phyloP scores from a whole-genome alignment of 306 rosid species.

The Sindora glabra region DNA sequence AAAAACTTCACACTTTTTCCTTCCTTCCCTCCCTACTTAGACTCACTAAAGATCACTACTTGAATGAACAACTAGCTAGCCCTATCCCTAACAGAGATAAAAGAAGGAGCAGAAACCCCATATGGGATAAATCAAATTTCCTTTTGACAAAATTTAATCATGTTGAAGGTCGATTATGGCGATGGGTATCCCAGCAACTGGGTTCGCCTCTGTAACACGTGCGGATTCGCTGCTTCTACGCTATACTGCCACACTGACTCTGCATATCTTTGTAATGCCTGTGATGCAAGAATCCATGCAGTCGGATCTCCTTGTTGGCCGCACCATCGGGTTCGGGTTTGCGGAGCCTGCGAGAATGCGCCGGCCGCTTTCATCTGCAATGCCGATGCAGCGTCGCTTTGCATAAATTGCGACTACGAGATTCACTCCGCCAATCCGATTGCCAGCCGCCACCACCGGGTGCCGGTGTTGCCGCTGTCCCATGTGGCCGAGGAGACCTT shows the following conservation, averaged over 20 bases:
- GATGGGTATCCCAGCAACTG: not conserved
- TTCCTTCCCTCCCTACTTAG: not conserved
- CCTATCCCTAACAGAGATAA: not conserved
- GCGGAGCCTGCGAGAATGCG: not conserved
- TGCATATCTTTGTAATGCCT: not conserved
- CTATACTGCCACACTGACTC: conserved; percentile 14
- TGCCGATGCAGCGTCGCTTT: conserved; percentile 15
- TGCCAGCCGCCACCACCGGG: conserved; percentile 1
- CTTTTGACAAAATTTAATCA: not conserved
- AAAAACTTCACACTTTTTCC: not conserved
- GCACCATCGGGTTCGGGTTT: not conserved
- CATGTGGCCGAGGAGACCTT: not conserved
- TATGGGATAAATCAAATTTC: not conserved
- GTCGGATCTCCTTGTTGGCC: not conserved
- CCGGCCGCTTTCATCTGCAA: conserved; percentile 10
- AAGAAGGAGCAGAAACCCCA: not conserved
- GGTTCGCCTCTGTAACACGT: not conserved
- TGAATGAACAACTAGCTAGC: too few species aligned
- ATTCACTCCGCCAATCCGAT: conserved; percentile 1
- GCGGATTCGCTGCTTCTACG: not conserved
- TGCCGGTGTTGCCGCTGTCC: not conserved
- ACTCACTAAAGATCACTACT: too few species aligned
- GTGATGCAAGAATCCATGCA: not conserved
- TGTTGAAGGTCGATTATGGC: not conserved
- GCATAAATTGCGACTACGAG: conserved; percentile 4